phyloP scores from a whole-genome alignment of 1,284 basidiomycete species.

The Sporisorium iseilematis-ciliati region DNA sequence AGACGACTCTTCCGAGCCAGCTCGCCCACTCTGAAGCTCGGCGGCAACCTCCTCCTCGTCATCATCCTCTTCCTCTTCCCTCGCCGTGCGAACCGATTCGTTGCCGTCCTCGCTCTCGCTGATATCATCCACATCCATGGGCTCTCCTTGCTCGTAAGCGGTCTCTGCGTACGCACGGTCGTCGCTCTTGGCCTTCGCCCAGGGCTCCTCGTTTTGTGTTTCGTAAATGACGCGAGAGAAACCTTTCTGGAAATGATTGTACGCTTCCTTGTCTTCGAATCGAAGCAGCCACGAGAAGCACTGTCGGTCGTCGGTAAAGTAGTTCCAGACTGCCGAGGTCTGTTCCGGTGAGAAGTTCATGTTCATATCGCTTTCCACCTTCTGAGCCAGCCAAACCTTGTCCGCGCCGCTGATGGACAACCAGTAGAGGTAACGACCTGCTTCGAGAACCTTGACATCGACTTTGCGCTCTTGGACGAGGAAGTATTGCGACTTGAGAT shows the following conservation, averaged over 20 bases:
- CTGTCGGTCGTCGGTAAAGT: constrained; percentile 73
- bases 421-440: constrained; percentile 74
- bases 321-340: constrained; percentile 85
- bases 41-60: constrained; percentile 76
- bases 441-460: constrained; percentile 78
- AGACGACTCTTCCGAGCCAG: constrained; percentile 17
- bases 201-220: constrained; percentile 79
- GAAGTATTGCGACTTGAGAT: constrained; percentile 79
- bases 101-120: constrained; percentile 56
- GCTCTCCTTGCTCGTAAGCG: constrained; percentile 78
- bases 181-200: constrained; percentile 77
- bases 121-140: constrained; percentile 75
- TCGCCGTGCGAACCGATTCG: constrained; percentile 42
- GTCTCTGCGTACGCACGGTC: constrained; percentile 77
- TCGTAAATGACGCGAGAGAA: constrained; percentile 87
- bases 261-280: constrained; percentile 77
- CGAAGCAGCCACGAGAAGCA: constrained; percentile 86
- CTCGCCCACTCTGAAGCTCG: constrained; percentile 44
- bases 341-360: constrained; percentile 65
- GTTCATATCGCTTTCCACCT: constrained; percentile 74
- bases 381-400: constrained; percentile 77
- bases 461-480: constrained; percentile 79
- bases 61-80: constrained; percentile 72
- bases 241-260: constrained; percentile 76
- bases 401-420: constrained; percentile 73